phyloP scores from a whole-genome alignment of 1,284 basidiomycete genomes.

The Grifola frondosa region DNA sequence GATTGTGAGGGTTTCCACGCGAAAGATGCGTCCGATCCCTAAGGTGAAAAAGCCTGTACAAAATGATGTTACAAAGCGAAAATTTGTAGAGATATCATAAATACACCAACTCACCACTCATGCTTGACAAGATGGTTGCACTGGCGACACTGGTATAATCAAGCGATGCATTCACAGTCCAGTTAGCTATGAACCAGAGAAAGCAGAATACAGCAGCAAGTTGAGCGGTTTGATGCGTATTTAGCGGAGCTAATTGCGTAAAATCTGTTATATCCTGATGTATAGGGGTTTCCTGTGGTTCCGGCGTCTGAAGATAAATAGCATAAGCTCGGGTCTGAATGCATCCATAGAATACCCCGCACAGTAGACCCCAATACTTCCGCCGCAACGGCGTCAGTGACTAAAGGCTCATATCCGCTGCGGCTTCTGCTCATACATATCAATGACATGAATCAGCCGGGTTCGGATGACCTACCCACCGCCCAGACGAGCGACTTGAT shows the following conservation, averaged over 20 bases:
- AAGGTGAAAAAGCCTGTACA: slow-evolving; percentile 90
- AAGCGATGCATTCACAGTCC: slow-evolving; percentile 80
- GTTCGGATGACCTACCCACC: slow-evolving; percentile 11
- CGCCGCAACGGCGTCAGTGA: slow-evolving; percentile 29
- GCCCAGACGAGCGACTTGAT: too few species aligned
- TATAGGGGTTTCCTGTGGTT: too few species aligned
- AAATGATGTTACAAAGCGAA: slow-evolving; percentile 2
- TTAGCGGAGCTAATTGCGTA: slow-evolving; percentile 46
- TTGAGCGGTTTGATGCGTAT: slow-evolving; percentile 68
- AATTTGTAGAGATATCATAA: neutral
- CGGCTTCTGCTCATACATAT: slow-evolving; percentile 16
- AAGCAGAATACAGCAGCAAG: slow-evolving; percentile 80
- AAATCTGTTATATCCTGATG: neutral
- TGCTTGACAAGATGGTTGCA: slow-evolving; percentile 85
- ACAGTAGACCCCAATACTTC: slow-evolving; percentile 23
- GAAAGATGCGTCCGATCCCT: slow-evolving; percentile 79
- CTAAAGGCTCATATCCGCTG: slow-evolving; percentile 39
- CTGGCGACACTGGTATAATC: slow-evolving; percentile 89
- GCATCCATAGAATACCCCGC: neutral
- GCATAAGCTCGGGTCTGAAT: neutral
- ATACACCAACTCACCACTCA: slow-evolving; percentile 66
- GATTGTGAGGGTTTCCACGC: slow-evolving; percentile 77
- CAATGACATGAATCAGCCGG: slow-evolving; percentile 1
- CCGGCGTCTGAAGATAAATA: neutral
- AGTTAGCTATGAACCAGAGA: slow-evolving; percentile 92